phyloP scores from a whole-genome alignment of 1,284 basidiomycete genomes.

The Ustanciosporium gigantosporum region DNA sequence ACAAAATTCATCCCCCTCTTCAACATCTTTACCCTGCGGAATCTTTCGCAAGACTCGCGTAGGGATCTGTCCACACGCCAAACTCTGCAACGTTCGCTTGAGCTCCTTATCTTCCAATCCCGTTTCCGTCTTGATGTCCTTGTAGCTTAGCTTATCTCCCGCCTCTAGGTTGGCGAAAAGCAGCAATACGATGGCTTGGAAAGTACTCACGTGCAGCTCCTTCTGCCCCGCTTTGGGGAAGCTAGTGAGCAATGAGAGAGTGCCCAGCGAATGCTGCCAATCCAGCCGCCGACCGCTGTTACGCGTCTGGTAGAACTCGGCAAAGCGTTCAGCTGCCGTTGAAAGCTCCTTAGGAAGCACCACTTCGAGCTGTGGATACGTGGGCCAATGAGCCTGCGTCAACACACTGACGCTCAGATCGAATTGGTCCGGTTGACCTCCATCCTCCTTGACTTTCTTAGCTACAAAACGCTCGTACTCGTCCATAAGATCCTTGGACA shows the following conservation, averaged over 20 bases:
- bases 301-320: slow-evolving; percentile 51
- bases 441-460: slow-evolving; percentile 51
- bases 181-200: slow-evolving; percentile 83
- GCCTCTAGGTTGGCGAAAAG: slow-evolving; percentile 73
- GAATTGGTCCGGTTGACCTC: slow-evolving; percentile 32
- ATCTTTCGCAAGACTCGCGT: slow-evolving; percentile 78
- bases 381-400: slow-evolving; percentile 68
- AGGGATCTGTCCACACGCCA: slow-evolving; percentile 82
- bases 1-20: slow-evolving; percentile 74
- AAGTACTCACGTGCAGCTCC: slow-evolving; percentile 86
- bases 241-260: slow-evolving; percentile 41
- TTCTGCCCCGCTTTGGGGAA: slow-evolving; percentile 69
- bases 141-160: slow-evolving; percentile 68
- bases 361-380: slow-evolving; percentile 52
- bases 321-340: slow-evolving; percentile 36
- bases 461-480: slow-evolving; percentile 62
- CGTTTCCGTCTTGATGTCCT: slow-evolving; percentile 72
- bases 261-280: slow-evolving; percentile 59
- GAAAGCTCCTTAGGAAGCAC: slow-evolving; percentile 35
- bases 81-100: slow-evolving; percentile 81
- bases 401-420: slow-evolving; percentile 66
- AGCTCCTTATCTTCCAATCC: slow-evolving; percentile 71
- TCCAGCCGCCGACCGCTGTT: slow-evolving; percentile 53
- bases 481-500: slow-evolving; percentile 73
- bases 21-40: slow-evolving; percentile 78